A percentile compares a stretch with the other conserved stretches of the same genome.
phyloP scores from a whole-genome alignment of 1,284 basidiomycete genomes.

The Melampsora abietis-canadensis region DNA sequence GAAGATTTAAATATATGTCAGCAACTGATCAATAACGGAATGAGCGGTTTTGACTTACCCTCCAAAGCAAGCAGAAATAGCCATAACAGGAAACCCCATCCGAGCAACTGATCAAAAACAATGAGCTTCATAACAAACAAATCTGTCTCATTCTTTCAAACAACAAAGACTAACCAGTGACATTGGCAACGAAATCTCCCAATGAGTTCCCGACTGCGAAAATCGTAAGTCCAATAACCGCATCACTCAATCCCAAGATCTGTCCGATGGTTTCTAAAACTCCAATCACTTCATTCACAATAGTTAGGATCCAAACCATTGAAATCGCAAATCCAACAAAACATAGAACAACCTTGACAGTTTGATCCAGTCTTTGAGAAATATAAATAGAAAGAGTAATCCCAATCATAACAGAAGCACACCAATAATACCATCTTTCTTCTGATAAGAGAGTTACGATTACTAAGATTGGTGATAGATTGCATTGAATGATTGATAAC shows the following conservation, averaged over 20 bases:
- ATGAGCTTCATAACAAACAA: background rate
- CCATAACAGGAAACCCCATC: slow-evolving; percentile 47
- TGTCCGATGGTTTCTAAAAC: slow-evolving; percentile 10
- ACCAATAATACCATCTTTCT: too few species aligned
- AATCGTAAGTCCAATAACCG: slow-evolving; percentile 91
- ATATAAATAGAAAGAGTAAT: background rate
- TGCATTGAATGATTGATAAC: slow-evolving; percentile 1
- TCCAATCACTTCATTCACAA: slow-evolving; percentile 84
- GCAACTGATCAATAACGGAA: background rate
- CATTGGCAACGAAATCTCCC: slow-evolving; percentile 93
- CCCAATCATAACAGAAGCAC: too few species aligned
- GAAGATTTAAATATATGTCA: too few species aligned
- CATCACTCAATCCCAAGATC: slow-evolving; percentile 74
- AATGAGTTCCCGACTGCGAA: slow-evolving; percentile 95
- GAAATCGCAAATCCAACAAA: slow-evolving; percentile 82
- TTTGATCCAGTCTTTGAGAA: background rate
- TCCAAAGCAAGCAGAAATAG: slow-evolving; percentile 53
- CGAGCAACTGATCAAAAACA: slow-evolving; percentile 10
- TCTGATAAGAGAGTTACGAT: too few species aligned
- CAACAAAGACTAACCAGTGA: slow-evolving; percentile 60
- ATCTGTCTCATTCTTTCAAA: background rate
- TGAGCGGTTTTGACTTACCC: slow-evolving; percentile 48
- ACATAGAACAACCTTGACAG: slow-evolving; percentile 57
- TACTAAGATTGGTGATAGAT: background rate
- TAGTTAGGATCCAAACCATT: slow-evolving; percentile 91